Evolutionary conservation across 805 yeast species (phyloP), one percentile per base, ranked within the genome.

Genomic region (Lachancea thermotolerans): DNA sequence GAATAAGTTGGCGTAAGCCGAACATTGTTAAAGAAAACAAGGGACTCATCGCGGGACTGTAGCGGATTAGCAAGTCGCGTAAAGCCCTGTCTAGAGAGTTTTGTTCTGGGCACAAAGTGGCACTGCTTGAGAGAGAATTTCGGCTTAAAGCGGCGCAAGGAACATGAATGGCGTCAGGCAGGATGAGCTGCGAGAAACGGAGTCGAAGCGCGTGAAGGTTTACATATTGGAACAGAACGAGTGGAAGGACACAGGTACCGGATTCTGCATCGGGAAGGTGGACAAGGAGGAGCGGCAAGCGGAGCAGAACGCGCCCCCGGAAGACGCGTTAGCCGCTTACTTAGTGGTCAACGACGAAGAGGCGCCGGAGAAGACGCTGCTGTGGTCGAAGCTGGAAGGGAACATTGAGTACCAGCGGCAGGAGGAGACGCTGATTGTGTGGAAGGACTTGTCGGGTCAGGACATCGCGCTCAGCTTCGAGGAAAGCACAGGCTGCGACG

Each of bases 171-270:
- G 40, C 14, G 12, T 30, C 10, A 37, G 27, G 40, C 40, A 30
- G 41, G 46, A 47, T 39, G 50, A 42, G 42, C 33, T 44, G 37
- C 47, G 41, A 15, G 57, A 54, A 45, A 64, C 67, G 4, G 59
- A 60, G 25, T 85, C 89, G 10, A 77, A 89, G 58, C 70, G 97
- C 51, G 99, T 91, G 41, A 91, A 90, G 59, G 91, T 93, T n/a
- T 93, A 91, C 59, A 73, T 85, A 12, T 70, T 93, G 29, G 81
- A 79, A 34, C 83, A 85, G 27, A 90, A 83, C 40, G 82, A 78
- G 54, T 91, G 99, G 99, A 70, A 79, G 34, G 98, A 91, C 59
- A 78, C 83, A 39, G 98, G 97, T 15, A 89, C 97, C 0, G 98
- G 99, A 0, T 83, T 77, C 59, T 88, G 96, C 57, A 73, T 76